Conservation (phyloP, 441 rosid genomes). For the Gossypium lobatum region DNA sequence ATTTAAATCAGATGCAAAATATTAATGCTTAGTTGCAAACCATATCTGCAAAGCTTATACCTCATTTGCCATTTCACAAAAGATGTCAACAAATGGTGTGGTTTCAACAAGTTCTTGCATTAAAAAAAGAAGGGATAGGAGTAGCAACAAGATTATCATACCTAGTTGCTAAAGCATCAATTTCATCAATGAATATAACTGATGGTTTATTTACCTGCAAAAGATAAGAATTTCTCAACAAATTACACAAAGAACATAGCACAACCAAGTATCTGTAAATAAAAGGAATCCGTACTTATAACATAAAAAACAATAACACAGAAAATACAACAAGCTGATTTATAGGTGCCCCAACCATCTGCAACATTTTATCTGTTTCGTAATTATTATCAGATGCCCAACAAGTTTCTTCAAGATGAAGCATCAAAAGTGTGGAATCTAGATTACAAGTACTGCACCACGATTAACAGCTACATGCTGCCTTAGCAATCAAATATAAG, state of each 20-base stretch:
- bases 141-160: conserved; percentile 15
- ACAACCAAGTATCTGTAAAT: conserved; percentile 4
- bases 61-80: neutral
- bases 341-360: neutral
- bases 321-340: conserved; percentile 8
- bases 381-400: neutral
- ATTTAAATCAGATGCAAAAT: neutral
- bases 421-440: neutral
- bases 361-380: conserved; percentile 7
- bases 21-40: neutral
- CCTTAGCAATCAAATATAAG: neutral
- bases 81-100: neutral
- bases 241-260: conserved; percentile 10
- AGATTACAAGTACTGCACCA: neutral
- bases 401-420: neutral
- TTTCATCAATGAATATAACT: conserved; percentile 90
- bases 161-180: conserved; percentile 95
- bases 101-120: neutral
- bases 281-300: neutral
- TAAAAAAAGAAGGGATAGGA: neutral
- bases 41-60: conserved; percentile 6
- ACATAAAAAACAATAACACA: neutral
- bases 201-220: conserved; percentile 93
- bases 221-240: conserved; percentile 17
- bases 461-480: neutral